Evolutionary conservation across 352 stramenopile species (phyloP).

Genomic region (Globisporangium viniferum): DNA sequence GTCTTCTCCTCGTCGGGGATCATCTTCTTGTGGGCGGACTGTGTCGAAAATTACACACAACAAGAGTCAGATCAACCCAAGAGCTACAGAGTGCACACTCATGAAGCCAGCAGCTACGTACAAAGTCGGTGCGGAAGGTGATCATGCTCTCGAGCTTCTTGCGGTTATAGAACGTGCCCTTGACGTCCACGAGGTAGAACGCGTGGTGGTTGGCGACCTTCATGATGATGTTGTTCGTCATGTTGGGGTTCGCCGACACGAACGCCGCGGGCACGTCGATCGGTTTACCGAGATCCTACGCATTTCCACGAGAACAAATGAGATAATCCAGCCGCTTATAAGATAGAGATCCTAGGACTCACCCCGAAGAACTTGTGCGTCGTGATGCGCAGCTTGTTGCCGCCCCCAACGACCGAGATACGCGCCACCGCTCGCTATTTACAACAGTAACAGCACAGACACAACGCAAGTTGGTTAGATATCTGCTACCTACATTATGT

Average conservation of each 20-base stretch:
- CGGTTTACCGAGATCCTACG: conserved; percentile 53
- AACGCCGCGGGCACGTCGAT: conserved; percentile 68
- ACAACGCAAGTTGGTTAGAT: background rate
- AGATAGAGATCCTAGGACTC: background rate
- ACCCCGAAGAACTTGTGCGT: conserved; percentile 89
- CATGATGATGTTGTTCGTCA: conserved; percentile 85
- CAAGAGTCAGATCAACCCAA: background rate
- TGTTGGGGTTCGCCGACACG: conserved; percentile 78
- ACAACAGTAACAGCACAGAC: background rate
- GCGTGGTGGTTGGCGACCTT: conserved; percentile 69
- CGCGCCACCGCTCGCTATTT: conserved; percentile 66
- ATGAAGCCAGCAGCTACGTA: conserved; percentile 25
- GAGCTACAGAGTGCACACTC: background rate
- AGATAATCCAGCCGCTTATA: background rate
- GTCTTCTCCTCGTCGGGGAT: conserved; percentile 51
- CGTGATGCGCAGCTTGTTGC: conserved; percentile 80
- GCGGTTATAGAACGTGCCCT: conserved; percentile 84
- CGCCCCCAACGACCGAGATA: conserved; percentile 72
- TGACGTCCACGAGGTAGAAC: conserved; percentile 80
- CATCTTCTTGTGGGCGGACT: conserved; percentile 76
- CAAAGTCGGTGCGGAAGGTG: conserved; percentile 78
- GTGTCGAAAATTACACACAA: conserved; percentile 3
- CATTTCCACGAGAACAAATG: background rate
- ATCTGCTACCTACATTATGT: background rate
- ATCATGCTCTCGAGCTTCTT: conserved; percentile 86